Conservation (phyloP, 495 filamentous ascomycete species). For the Penicillium desertorum region DNA sequence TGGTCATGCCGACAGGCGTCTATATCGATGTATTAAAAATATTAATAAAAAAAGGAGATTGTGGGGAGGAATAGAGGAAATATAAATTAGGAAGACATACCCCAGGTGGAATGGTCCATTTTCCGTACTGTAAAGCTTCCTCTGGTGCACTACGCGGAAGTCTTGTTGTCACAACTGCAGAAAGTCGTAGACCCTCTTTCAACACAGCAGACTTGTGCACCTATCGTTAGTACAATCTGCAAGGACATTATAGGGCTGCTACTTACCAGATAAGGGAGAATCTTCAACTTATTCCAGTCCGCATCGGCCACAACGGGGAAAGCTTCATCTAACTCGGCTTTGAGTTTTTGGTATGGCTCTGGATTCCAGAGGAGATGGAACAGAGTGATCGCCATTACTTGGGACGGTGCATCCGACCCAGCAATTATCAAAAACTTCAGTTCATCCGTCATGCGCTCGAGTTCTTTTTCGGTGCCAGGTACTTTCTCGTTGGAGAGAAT, state of each 20-base stretch:
- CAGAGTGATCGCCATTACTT: neutral
- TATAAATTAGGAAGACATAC: neutral
- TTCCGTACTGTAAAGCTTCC: neutral
- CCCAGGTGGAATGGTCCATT: neutral
- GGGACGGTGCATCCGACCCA: neutral
- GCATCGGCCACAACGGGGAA: slow-evolving; percentile 22
- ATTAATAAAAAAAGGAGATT: neutral
- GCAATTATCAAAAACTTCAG: neutral
- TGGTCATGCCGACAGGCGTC: neutral
- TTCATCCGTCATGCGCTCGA: neutral
- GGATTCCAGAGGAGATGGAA: slow-evolving; percentile 34
- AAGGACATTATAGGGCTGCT: neutral
- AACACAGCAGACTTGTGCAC: neutral
- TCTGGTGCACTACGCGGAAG: neutral
- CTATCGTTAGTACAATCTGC: neutral
- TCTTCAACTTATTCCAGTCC: slow-evolving; percentile 35
- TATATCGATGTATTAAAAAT: neutral
- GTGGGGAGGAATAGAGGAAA: neutral
- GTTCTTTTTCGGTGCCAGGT: neutral
- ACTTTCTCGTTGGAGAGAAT: neutral
- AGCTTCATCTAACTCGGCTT: slow-evolving; percentile 26
- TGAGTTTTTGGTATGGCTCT: slow-evolving; percentile 18
- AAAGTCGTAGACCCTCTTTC: neutral
- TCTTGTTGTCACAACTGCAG: neutral
- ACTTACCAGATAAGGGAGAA: slow-evolving; percentile 46